phyloP scores from a whole-genome alignment of 352 stramenopile species.

The Aphanomyces invadans region DNA sequence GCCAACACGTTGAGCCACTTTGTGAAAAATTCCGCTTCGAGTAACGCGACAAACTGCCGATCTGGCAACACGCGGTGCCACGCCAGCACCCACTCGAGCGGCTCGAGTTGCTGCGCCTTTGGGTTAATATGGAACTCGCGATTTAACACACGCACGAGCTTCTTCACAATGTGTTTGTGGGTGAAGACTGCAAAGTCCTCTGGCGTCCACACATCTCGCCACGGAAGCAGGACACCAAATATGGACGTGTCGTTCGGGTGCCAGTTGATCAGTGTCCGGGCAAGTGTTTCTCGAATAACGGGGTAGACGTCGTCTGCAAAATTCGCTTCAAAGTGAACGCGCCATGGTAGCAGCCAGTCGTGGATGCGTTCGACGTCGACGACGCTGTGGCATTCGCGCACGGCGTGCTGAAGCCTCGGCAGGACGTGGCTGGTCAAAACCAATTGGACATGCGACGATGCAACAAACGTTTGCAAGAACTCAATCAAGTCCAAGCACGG shows the following conservation, averaged over 20 bases:
- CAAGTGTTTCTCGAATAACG: slow-evolving; percentile 58
- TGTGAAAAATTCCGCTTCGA: slow-evolving; percentile 89
- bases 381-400: slow-evolving; percentile 47
- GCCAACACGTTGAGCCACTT: slow-evolving; percentile 84
- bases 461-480: slow-evolving; percentile 4
- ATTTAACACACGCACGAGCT: slow-evolving; percentile 66
- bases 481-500: neutral
- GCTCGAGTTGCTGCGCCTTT: slow-evolving; percentile 51
- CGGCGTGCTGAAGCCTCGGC: slow-evolving; percentile 60
- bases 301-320: slow-evolving; percentile 50
- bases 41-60: slow-evolving; percentile 65
- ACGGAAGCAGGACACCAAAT: slow-evolving; percentile 52
- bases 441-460: slow-evolving; percentile 35
- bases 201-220: slow-evolving; percentile 63
- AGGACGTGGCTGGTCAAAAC: slow-evolving; percentile 63
- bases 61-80: slow-evolving; percentile 63
- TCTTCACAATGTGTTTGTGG: slow-evolving; percentile 64
- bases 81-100: slow-evolving; percentile 59
- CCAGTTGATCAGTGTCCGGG: slow-evolving; percentile 62
- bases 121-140: slow-evolving; percentile 79
- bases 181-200: slow-evolving; percentile 81
- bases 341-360: slow-evolving; percentile 74
- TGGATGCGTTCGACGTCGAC: slow-evolving; percentile 49
- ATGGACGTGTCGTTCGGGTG: slow-evolving; percentile 68
- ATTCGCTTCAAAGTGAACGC: slow-evolving; percentile 32